Base-by-base conservation (phyloP, 805 yeast genomes). In the Cyberlindnera mississippiensis region DNA sequence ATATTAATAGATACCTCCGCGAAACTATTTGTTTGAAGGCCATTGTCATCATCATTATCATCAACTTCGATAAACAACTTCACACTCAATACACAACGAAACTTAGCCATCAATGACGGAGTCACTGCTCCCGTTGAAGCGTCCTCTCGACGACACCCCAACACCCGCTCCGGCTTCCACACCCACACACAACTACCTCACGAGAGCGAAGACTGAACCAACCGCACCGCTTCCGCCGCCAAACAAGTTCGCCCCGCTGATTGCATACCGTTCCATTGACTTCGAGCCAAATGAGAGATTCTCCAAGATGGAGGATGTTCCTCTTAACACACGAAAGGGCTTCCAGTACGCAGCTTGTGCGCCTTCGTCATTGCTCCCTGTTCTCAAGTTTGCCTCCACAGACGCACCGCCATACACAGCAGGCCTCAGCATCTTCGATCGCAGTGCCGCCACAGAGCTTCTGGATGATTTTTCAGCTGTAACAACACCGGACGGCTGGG, bases 321-420 rank as follows among this genome's bases (percentile, higher is more conserved):
- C 97, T 0, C 68, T 75, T 51, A 88, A 88, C 58, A 49, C 55
- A 4, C 76, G 78, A 51, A 65, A 93, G 38, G 91, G 95, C 2
- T 91, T 82, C 66, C 79, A 87, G 47, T 91, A 90, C 60, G 70
- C 76, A 35, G 80, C 89, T 13, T 86, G 96, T 56, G 71, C 81
- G 3, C 89, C 95, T 0, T 80, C 80, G 51, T 82, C 85, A 2
- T 52, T 56, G 1, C 73, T 87, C 42, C 60, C 65, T 2, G 71
- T 81, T 11, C 64, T 78, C 20, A 68, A 80, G 51, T 90, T 85
- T 56, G 68, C 83, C 29, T 77, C 87, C 1, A 76, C 87, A 0
- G 97, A 90, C 43, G 60, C 82, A 8, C 82, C 83, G 1, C 96
- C 95, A 2, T 80, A 60, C 55, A 46, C 55, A 1, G 75, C 79